A percentile compares a stretch with the other conserved stretches of the same genome.
Conservation (phyloP, 352 stramenopile species). For the Pythium biforme region DNA sequence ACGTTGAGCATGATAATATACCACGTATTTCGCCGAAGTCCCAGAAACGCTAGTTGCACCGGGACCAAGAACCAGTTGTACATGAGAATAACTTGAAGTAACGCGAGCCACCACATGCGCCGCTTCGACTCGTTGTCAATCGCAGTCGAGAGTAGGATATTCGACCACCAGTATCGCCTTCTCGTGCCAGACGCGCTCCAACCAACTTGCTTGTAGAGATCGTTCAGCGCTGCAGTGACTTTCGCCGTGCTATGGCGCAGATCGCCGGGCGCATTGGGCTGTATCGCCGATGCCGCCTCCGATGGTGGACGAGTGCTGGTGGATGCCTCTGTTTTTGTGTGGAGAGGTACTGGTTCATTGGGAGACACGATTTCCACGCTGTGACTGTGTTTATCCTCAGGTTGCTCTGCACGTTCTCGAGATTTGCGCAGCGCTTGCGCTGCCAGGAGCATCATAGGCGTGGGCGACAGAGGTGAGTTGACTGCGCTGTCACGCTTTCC, state of each 20-base stretch:
- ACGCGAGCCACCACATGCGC: conserved; percentile 51
- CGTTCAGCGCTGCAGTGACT: conserved; percentile 10
- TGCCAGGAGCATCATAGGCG: conserved; percentile 1
- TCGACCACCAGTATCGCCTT: conserved; percentile 29
- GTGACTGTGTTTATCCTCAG: background rate
- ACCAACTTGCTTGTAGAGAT: conserved; percentile 28
- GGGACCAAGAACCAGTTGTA: conserved; percentile 64
- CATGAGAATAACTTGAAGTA: conserved; percentile 42
- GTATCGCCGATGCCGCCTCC: background rate
- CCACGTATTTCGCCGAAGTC: conserved; percentile 33
- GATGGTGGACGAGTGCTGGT: background rate
- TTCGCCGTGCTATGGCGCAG: conserved; percentile 1
- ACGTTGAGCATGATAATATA: conserved; percentile 34
- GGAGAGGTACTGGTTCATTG: background rate
- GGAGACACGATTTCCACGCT: background rate
- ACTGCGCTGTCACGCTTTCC: background rate
- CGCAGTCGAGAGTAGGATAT: conserved; percentile 31
- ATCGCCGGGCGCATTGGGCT: background rate
- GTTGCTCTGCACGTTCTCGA: background rate
- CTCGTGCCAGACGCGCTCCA: conserved; percentile 3
- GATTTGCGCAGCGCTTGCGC: background rate
- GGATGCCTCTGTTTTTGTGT: background rate
- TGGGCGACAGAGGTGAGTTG: background rate
- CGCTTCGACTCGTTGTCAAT: conserved; percentile 43
- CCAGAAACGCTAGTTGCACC: conserved; percentile 38